Evolutionary conservation across 305 asterid species (phyloP), one percentile per base, ranked within the genome.

Genomic region (Fraxinus platypoda): DNA sequence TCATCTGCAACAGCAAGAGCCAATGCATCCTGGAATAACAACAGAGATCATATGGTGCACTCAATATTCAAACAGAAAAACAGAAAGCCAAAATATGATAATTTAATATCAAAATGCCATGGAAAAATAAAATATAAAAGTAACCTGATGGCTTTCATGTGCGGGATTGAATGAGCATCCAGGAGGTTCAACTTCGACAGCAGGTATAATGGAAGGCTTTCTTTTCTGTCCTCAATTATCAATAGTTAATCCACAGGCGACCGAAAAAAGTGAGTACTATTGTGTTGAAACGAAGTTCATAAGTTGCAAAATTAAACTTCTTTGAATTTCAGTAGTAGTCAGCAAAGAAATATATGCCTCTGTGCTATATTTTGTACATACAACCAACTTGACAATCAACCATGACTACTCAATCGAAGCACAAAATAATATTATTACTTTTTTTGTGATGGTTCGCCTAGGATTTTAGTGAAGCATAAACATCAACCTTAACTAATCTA

Each of bases 1-100:
- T 96, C 98, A 87, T 94, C 98, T 34, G 98, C 99, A 85, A 96
- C 98, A 66, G 98, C 99, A 84, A 84, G 79, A 83, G 99, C 99
- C 86, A 94, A 88, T 66, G 99, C 97, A 85, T 94, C 98, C 99
- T 96, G 87, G 49, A 83, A 33, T 83, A 17, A 83, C 68, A 81
- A 90, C 19, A 80, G 74, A 74, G 66, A 30, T 62, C 11, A 81
- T 81, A 77, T 83, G 81, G 59, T 54, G 68, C 41, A 7, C 75
- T 21, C 71, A 71, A 28, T 35, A 76, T 62, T 80, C 30, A 71
- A 54, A 35, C 31, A 74, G 23, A 79, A 74, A 57, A 21, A 75
- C 5, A 11, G 64, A 8, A 28, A 57, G 54, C 37, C 83, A 74
- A 54, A 52, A 78, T 13, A 71, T 8, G 41, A 54, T 73, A 74